These are phyloP conservation scores for Candida rishiriensis DNA, from an alignment of 805 yeast species.

Conservation along the genomic window DNA sequence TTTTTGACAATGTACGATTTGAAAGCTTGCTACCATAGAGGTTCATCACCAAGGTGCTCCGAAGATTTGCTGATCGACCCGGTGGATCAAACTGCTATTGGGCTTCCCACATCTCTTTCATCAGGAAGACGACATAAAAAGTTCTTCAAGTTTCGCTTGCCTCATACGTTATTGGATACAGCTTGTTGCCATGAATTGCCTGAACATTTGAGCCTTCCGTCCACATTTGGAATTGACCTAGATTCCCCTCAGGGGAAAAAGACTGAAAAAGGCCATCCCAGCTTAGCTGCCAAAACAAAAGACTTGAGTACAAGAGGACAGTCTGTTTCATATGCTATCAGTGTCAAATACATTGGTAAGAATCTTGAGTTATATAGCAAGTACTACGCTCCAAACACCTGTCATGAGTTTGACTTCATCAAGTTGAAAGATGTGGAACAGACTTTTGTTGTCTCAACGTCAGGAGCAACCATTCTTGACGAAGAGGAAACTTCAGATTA, in stretches of 20 bases:
- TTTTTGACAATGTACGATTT: conserved; percentile 49
- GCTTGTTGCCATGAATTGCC: conserved; percentile 41
- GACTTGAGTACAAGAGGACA: conserved; percentile 39
- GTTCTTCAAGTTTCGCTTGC: conserved; percentile 53
- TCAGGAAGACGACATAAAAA: too few relatives aligned
- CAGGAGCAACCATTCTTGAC: background rate
- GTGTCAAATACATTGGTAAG: conserved; percentile 51
- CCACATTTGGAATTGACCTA: conserved; percentile 36
- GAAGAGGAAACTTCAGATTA: background rate
- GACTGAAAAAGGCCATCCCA: conserved; percentile 30
- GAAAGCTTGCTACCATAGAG: conserved; percentile 46
- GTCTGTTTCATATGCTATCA: conserved; percentile 49
- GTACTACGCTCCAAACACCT: conserved; percentile 14
- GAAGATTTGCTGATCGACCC: conserved; percentile 14
- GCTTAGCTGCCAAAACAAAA: conserved; percentile 50
- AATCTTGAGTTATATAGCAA: conserved; percentile 27
- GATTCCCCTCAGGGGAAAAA: conserved; percentile 19
- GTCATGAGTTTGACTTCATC: conserved; percentile 25
- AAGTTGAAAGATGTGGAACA: conserved; percentile 17
- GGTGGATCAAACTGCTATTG: conserved; percentile 26
- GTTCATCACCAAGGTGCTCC: conserved; percentile 22
- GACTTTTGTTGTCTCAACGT: conserved; percentile 19
- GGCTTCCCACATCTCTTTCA: too few relatives aligned
- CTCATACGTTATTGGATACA: conserved; percentile 47
- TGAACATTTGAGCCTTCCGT: conserved; percentile 35